These are phyloP conservation scores for Bocquillonia castaneifolia DNA, from an alignment of 441 rosid species.

Conservation along the genomic window DNA sequence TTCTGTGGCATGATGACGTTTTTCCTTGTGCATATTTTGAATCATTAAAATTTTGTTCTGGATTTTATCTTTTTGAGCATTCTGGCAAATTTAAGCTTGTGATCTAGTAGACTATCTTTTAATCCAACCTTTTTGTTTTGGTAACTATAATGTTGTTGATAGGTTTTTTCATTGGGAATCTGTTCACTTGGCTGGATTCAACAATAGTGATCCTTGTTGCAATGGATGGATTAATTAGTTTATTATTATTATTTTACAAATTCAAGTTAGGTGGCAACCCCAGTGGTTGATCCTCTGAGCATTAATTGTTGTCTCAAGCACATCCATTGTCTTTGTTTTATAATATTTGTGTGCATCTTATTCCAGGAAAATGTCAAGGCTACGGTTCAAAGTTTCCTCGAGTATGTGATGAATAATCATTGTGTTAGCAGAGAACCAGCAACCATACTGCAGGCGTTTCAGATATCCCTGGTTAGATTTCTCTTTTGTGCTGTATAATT, in stretches of 20 bases:
- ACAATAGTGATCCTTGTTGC: no score
- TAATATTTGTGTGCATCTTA: constrained; percentile 19
- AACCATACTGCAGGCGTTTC: constrained; percentile 73
- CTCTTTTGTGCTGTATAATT: constrained; percentile 14
- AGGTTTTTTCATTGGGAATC: no score
- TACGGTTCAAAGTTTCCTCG: constrained; percentile 55
- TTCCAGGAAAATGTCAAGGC: constrained; percentile 65
- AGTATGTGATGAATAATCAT: constrained; percentile 72
- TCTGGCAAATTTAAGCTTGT: neutral
- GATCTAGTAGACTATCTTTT: neutral
- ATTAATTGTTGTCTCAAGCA: neutral
- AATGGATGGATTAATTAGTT: no score
- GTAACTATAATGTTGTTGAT: no score
- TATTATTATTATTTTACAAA: no score
- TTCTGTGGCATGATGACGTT: neutral
- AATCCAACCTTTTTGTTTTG: no score
- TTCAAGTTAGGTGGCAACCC: no score
- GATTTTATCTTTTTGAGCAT: neutral
- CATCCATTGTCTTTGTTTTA: neutral
- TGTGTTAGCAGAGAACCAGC: constrained; percentile 52
- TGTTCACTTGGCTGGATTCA: no score
- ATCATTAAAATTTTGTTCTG: neutral
- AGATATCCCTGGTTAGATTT: constrained; percentile 71
- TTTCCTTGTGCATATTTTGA: neutral
- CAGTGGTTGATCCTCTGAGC: neutral